Evolutionary conservation across 1,284 basidiomycete genomes (phyloP), one percentile per base, ranked within the genome.

Genomic region (Puccinia hordei): DNA sequence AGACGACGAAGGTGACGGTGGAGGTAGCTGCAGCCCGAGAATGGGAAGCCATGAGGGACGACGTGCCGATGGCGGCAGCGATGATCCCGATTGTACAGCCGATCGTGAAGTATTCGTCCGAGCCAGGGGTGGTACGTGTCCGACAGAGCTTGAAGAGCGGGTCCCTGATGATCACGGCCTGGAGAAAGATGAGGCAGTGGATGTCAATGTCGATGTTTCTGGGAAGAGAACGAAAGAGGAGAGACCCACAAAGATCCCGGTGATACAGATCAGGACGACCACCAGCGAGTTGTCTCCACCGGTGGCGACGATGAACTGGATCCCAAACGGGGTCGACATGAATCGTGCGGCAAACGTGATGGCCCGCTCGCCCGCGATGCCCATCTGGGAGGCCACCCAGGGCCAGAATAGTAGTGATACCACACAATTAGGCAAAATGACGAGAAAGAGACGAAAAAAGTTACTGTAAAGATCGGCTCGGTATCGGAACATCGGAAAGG

Each of bases 71-170:
- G n/a, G 79, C 79, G 1, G 79, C 79, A 8, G 79, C 79, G 24
- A 80, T 68, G 12, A 80, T 72, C 6, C 79, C 79, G 27, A 73
- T 74, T 4, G 79, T 80, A 22, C 44, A 51, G 10, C 79, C 79
- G 30, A 80, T 80, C 6, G 79, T 80, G 51, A 80, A 80, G 55
- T 80, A 80, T n/a, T 80, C 79, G n/a, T 80, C 79, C 1, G 59
- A 68, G 27, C 79, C 79, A 2, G 63, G 57, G 12, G 69, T 80
- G 13, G 72, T 71, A 22, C 72, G 53, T 24, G 72, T 72, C 24
- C 79, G 79, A 68, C 69, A 71, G 30, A 80, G 61, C 63, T 65
- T 74, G 72, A 80, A 80, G 22, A 74, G 49, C 17, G 55, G 72
- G 59, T 80, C 79, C n/a, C 79, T 53, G 9, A 80, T 49, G 19